Evolutionary conservation across 257 asterid genomes (phyloP).

Genomic region (Ocimum tenuiflorum): DNA sequence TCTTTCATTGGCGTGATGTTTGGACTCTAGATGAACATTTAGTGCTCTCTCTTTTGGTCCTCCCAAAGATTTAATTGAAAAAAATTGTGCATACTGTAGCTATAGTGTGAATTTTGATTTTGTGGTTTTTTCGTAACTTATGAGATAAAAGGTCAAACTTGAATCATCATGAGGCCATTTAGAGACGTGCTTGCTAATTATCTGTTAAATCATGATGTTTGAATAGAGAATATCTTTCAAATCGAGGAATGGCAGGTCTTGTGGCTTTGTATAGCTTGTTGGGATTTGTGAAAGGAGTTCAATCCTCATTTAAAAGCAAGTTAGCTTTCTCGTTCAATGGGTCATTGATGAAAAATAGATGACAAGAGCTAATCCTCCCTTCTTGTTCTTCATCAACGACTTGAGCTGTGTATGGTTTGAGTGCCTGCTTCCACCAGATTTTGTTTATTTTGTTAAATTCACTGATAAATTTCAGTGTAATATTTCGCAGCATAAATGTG

Average conservation of each 20-base stretch:
- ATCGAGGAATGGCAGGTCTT: background rate
- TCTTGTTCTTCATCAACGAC: background rate
- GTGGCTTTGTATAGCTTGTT: background rate
- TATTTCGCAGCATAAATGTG: background rate
- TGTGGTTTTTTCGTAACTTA: background rate
- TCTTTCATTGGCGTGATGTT: background rate
- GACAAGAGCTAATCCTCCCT: background rate
- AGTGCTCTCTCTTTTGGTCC: background rate
- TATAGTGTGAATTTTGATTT: background rate
- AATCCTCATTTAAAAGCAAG: background rate
- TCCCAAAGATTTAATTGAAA: background rate
- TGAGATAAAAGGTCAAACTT: background rate
- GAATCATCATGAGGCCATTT: background rate
- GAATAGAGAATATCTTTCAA: background rate
- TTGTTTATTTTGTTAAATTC: no score
- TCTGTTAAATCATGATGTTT: background rate
- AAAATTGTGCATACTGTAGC: background rate
- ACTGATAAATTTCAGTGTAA: background rate
- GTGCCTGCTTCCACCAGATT: background rate
- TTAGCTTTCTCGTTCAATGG: background rate
- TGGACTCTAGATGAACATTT: background rate
- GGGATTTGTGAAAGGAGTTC: background rate
- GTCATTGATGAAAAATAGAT: background rate
- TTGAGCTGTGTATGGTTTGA: background rate
- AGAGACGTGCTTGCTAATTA: background rate